Evolutionary conservation across 129 eudicot genomes (phyloP), one percentile per base, ranked within the genome.

Genomic region (Chrysanthemum lavandulifolium): DNA sequence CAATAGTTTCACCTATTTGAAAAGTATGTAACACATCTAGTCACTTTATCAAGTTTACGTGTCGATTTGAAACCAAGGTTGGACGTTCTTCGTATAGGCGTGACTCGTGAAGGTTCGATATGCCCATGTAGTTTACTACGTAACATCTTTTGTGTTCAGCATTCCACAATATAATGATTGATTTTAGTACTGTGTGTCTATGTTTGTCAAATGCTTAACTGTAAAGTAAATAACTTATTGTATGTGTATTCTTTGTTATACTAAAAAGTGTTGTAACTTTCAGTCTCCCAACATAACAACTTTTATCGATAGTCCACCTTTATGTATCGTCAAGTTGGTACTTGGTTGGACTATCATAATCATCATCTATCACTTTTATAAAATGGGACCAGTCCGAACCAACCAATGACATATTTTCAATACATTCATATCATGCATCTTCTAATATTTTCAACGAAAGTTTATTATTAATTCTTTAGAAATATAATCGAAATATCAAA

Each of bases 301-400:
- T 63, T 71, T 78, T 61, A 23, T 54, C 60, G 29, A 78, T 71
- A 78, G 67, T 78, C 77, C 66, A 71, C 76, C 77, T 63, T 78
- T 67, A 63, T 78, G 67, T 72, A 64, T 78, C 47, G 59, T 71
- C 77, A 62, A 72, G 77, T 78, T 78, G 76, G 77, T 71, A 57
- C 51, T 40, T 54, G 23, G 82, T 40, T 78, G 77, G 67, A 78
- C 67, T 55, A 78, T 78, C 82, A 13, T 53, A 3, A 53, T 78
- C 82, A 71, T 49, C 72, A 13, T 62, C 77, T 71, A 64, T 71
- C 77, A 53, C 77, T 63, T 78, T 54, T 43, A 4, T 4, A 54
- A 29, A 53, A 78, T 13, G 76, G 76, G 82, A 71, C 77, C 67
- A 3, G 64, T 43, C 25, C 48, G 15, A 68, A 63, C 60, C 65